Base-by-base conservation (phyloP, 2,329 filamentous ascomycete genomes). In the Scolecobasidium constrictum region DNA sequence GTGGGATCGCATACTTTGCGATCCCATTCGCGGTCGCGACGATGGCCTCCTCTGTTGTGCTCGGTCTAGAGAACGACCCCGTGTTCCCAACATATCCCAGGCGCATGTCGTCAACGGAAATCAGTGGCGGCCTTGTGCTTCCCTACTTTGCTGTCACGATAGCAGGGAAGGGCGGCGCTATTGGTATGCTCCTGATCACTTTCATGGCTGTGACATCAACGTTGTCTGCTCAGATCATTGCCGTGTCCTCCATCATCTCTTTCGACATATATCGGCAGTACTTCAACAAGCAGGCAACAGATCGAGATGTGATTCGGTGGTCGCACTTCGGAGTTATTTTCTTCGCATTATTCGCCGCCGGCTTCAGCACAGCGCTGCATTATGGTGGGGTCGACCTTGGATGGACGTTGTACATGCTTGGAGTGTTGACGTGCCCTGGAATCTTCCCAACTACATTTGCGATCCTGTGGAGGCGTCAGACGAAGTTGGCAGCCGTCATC, bases 381-480 rank as follows among this genome's bases (percentile, higher is more conserved):
- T 72, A 75, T 36, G 71, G 69, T 0, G 69, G 70, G 0, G 66
- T 75, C 4, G 67, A 75, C 37, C 59, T 76, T 0, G 65, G 67
- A 1, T 76, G 71, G 72, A 72, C 68, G 0, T 46, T 73, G 2
- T 73, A 75, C 47, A 71, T 74, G 68, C 62, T 75, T 0, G 63
- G 71, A 3, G 67, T 73, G 1, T 49, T 75, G 7, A 73, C 68
- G 0, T 73, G 69, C 26, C 69, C 71, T 0, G 71, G 70, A 0
- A 71, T 73, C 42, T 68, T 74, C 48, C 71, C 72, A 0, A 73
- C 71, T 4, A 60, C 64, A 0, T 72, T 73, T 42, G 70, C 71
- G 0, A 66, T 75, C 15, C 57, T 75, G 1, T 75, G 71, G 70
- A 61, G 61, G 26, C 61, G 61, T 9, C 71, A 75, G 50, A 71